Evolutionary conservation across 257 asterid genomes (phyloP), one percentile per base, ranked within the genome.

Genomic region (Gardenia jasminoides): DNA sequence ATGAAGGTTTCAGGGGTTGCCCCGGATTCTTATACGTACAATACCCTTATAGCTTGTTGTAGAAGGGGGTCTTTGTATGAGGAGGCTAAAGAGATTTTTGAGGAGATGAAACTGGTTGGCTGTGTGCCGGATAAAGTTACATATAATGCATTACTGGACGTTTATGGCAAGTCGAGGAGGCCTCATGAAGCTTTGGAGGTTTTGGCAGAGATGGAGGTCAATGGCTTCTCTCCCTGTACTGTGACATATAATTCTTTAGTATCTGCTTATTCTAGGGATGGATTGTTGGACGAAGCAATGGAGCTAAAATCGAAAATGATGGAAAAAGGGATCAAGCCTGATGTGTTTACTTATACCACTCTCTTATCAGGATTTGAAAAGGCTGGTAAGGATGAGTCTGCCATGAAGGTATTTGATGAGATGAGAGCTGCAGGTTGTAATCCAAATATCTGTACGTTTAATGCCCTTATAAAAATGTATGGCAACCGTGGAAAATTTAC

Each of bases 371-470:
- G 99, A 67, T 95, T 88, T 78, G 98, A 95, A 87, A 91, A 93
- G 88, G 93, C 98, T 31, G 99, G 97, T 31, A 95, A 89, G 86
- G 98, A 95, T 76, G 97, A 88, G 81, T 83, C 90, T 9, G 99
- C 99, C 2, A 88, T 89, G 92, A 88, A 83, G 87, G 80, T 91
- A 52, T 93, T 90, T 62, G 87, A 91, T 66, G 98, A 94, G 84
- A 94, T 94, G 99, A 84, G 81, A 64, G 50, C 67, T 79, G 80
- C 83, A 3, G 96, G 93, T 19, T 92, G 97, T 82, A 90, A 82
- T 52, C 98, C 99, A 19, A 95, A 95, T 86, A 95, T 93, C 50
- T 95, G 97, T 85, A 95, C 99, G 3, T 95, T 88, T 75, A 95
- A 95, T 78, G 97, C 99, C 5, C 88, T 95, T 20, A 91, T 95